Base-by-base conservation (phyloP, 495 filamentous ascomycete genomes). In the Lindgomyces ingoldianus region DNA sequence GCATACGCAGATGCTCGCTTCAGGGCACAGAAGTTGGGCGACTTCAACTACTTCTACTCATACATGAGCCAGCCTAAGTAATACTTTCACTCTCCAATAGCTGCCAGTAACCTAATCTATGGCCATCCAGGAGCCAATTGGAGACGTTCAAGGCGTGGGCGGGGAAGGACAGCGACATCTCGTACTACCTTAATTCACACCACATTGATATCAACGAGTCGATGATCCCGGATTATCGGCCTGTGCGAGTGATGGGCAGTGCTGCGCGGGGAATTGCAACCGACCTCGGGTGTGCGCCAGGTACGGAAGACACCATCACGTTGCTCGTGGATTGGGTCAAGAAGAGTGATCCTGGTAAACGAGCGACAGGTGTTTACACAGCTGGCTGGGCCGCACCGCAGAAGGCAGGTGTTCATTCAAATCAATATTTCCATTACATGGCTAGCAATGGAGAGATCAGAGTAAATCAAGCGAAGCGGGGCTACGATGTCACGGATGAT, bases 121-220 rank as follows among this genome's bases (percentile, higher is more conserved):
- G 4, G 4, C 26, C 3, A 18, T 27, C 19, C 14, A 63, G 60
- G 52, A 65, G 62, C 19, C 93, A 96, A 77, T 81, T 97, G 4
- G 90, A 95, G 78, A 96, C 93, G 0, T 97, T 97, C 86, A 94
- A 91, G 75, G 90, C 92, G 0, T 97, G 93, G 93, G 93, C 93
- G 0, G 93, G 93, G 49, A 83, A 85, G 54, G 91, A 96, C 70
- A 91, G 86, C 33, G 93, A 96, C 77, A 96, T 96, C 69, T 90
- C 86, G 1, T 97, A 97, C 77, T 97, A 96, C 72, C 83, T 97
- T 11, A 97, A 97, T 80, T 90, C 86, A 58, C 93, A 96, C 77
- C 93, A 96, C 75, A 80, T 97, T 47, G 93, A 97, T 75, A 85
- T 97, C 66, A 89, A 86, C 75, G 91, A 93, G 76, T 89, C 85